Base-by-base conservation (phyloP, 108 stramenopile species). In the Schizochytrium sp. region DNA sequence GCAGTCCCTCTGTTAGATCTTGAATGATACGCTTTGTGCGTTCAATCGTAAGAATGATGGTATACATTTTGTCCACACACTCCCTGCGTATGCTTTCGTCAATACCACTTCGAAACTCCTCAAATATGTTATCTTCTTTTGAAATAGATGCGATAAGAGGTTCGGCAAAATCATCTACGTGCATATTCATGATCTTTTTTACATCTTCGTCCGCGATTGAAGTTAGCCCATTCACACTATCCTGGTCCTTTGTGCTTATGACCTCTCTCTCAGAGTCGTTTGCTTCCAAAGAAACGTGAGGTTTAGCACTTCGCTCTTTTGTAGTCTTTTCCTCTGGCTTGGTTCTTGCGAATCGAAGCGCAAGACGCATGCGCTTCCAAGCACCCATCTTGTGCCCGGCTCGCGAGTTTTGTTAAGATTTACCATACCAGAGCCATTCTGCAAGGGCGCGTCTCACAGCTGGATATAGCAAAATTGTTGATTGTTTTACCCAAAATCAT, bases 331-430 rank as follows among this genome's bases (percentile, higher is more conserved):
- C 61, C 19, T 64, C 17, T 38, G 61, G 7, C 61, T 38, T 38
- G 5, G 38, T 64, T 13, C 61, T 38, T 4, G 17, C 61, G 12
- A 64, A 64, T 4, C 61, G 61, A 38, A 64, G 12, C 61, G 61
- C 61, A n/a, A 2, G 61, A 7, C 61, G 61, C 61, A 64, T 64
- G 61, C 61, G 61, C 61, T 42, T 38, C 61, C 61, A 64, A 38
- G 61, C 61, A 42, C 61, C 61, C 61, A 64, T 64, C 7, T 7
- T n/a, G 41, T 42, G n/a, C 17, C 1, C 5, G 12, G n/a, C 64
- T n/a, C 64, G n/a, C 64, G 12, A n/a, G 64, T n/a, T n/a, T 69
- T 15, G 17, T 19, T 15, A n/a, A 60, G 28, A 60, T 17, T n/a
- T n/a, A 60, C 17, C 19, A 28, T 28, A 28, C 28, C 28, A 28